Base-by-base conservation (phyloP, 1,284 basidiomycete genomes). In the Rhodotorula sp. region DNA sequence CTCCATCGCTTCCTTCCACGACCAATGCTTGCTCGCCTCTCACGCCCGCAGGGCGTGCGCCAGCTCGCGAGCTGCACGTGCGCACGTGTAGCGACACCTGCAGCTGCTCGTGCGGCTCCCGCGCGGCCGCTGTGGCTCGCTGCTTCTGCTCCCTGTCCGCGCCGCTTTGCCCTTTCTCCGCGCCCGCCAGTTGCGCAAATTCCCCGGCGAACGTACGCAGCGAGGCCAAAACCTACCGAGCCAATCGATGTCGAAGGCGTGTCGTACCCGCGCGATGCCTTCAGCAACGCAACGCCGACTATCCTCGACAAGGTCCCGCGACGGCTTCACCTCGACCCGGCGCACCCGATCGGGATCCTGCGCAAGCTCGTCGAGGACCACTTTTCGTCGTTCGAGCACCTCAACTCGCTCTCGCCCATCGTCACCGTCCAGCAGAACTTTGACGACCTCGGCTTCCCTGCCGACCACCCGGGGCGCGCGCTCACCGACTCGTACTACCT, bases 401-500 rank as follows among this genome's bases (percentile, higher is more conserved):
- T 72, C 49, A 68, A 72, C 66, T 83, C 88, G 41, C 84, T 90
- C 67, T 91, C 92, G 1, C 93, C 97, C 0, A 85, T 98, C 65
- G 97, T 99, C 65, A 89, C 92, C 1, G 91, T 94, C 3, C 85
- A 86, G 79, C 88, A 95, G 82, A 99, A 99, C 84, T 99, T 99
- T 82, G 97, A 98, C 82, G 91, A 96, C 77, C 88, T 99, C 34
- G 68, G 72, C 1, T 98, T 99, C 82, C 89, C 96, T 0, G 79
- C 84, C 9, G 93, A 98, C 83, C 97, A 99, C 80, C 95, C 96
- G 1, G 97, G 97, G 3, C 88, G 97, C 67, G 86, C 89, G 27
- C 84, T 88, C 60, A 92, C 92, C 42, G 97, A 99, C 84, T 93
- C 91, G 77, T 99, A 99, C 85, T 99, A 99, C 82, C 84, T 98